Base-by-base conservation (phyloP, 106 monocot genomes). In the Dactylorhiza incarnata region DNA sequence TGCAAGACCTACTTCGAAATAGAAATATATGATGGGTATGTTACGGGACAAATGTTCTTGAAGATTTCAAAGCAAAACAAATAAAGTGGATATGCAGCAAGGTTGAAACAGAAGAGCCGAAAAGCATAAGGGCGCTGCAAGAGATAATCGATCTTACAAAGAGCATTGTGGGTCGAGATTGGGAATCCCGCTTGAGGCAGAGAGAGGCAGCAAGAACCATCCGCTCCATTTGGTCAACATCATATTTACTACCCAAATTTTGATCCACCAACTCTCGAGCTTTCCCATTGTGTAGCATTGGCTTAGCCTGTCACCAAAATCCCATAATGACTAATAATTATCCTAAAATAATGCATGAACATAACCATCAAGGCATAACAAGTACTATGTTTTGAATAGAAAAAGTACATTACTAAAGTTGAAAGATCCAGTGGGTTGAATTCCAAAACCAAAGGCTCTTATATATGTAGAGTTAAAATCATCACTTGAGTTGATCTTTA, bases 121-220 rank as follows among this genome's bases (percentile, higher is more conserved):
- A 71, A 71, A 45, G 4, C 16, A 70, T n/a, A 46, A 16, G 45
- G 26, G 69, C 5, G 7, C 49, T 14, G 44, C 11, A 54, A 68
- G 10, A 66, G 29, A 72, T 29, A 10, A 19, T 24, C 70, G 16
- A 77, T 77, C 90, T 81, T 91, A 96, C 95, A 19, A 69, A 74
- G 45, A 78, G 25, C 45, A 96, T 93, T 12, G 53, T 76, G 16
- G 95, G 93, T n/a, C 95, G 95, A 69, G 82, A 84, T 44, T 49
- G 79, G 75, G 95, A 87, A 69, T 82, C 65, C 73, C 73, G 80
- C 49, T 59, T 79, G 76, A 96, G 78, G 86, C 93, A 96, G 48
- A 96, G 90, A 23, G 84, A 89, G 80, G 95, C 93, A 73, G 93
- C 90, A 24, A 96, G 80, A 44, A 81, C 76, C 84, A 89, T 85